These are phyloP conservation scores for Mycothermus thermophilus DNA, from an alignment of 495 filamentous ascomycete species.

Conservation along the genomic window DNA sequence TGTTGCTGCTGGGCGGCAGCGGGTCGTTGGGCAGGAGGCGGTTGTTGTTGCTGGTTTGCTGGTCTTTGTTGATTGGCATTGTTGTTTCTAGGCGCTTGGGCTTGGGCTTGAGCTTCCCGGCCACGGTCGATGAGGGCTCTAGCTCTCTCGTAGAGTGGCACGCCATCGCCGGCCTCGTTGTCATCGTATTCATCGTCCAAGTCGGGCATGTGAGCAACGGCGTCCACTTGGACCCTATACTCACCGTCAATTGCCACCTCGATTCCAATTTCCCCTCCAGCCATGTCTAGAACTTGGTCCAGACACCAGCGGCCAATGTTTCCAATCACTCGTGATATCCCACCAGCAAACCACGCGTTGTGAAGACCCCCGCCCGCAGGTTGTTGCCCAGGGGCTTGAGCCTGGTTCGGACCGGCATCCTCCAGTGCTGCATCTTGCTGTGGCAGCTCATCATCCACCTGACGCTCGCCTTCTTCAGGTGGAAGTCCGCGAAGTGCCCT, in stretches of 20 bases:
- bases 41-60: slow-evolving; percentile 17
- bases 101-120: too few relatives aligned
- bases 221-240: slow-evolving; percentile 28
- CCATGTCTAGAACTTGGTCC: slow-evolving; percentile 16
- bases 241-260: slow-evolving; percentile 32
- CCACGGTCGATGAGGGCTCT: too few relatives aligned
- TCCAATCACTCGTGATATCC: slow-evolving; percentile 3
- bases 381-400: too few relatives aligned
- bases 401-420: background rate
- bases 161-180: slow-evolving; percentile 23
- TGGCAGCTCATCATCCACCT: slow-evolving; percentile 2
- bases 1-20: background rate
- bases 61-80: too few relatives aligned
- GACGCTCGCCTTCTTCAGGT: too few relatives aligned
- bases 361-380: too few relatives aligned
- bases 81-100: too few relatives aligned
- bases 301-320: slow-evolving; percentile 8
- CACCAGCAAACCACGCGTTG: slow-evolving; percentile 4
- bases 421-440: background rate
- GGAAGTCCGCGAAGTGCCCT: slow-evolving; percentile 16
- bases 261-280: slow-evolving; percentile 7
- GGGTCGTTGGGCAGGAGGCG: slow-evolving; percentile 3
- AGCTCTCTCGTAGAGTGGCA: too few relatives aligned
- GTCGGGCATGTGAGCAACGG: slow-evolving; percentile 23
- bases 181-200: slow-evolving; percentile 24